Percentiles rank a stretch among this genome's conserved stretches.
Conservation (phyloP, 129 eudicot species). For the Artemisia annua region DNA sequence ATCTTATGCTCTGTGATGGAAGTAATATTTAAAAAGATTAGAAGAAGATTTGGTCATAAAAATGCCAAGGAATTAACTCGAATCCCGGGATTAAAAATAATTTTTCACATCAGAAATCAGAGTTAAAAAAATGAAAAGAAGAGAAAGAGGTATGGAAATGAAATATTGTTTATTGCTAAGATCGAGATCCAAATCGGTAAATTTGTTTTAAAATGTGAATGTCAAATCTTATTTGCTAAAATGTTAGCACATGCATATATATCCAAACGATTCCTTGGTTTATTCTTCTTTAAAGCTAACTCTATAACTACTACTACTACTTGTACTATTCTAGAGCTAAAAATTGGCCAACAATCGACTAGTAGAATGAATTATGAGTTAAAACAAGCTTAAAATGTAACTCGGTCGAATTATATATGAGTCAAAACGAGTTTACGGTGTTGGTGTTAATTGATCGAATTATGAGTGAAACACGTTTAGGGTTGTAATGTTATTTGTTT, state of each 20-base stretch:
- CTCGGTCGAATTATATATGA: no score
- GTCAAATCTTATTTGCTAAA: constrained; percentile 28
- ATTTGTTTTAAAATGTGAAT: constrained; percentile 14
- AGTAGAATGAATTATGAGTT: no score
- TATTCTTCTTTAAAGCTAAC: neutral
- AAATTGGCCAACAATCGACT: neutral
- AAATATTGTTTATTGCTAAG: constrained; percentile 30
- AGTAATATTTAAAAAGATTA: neutral
- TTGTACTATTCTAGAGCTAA: neutral
- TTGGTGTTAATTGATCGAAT: no score
- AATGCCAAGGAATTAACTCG: constrained; percentile 31
- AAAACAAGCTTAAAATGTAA: no score
- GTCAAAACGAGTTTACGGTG: no score
- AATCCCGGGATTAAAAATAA: constrained; percentile 20
- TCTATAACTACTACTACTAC: neutral
- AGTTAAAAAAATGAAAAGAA: constrained; percentile 6
- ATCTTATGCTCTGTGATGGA: constrained; percentile 1
- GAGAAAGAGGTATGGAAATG: constrained; percentile 29
- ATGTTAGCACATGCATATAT: constrained; percentile 33
- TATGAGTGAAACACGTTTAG: no score
- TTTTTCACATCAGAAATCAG: constrained; percentile 6
- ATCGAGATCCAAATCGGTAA: constrained; percentile 41
- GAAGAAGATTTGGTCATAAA: constrained; percentile 22
- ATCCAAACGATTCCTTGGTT: constrained; percentile 5
- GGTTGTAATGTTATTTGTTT: no score